phyloP scores from a whole-genome alignment of 805 yeast species.

The Ogataea paradorogensis region DNA sequence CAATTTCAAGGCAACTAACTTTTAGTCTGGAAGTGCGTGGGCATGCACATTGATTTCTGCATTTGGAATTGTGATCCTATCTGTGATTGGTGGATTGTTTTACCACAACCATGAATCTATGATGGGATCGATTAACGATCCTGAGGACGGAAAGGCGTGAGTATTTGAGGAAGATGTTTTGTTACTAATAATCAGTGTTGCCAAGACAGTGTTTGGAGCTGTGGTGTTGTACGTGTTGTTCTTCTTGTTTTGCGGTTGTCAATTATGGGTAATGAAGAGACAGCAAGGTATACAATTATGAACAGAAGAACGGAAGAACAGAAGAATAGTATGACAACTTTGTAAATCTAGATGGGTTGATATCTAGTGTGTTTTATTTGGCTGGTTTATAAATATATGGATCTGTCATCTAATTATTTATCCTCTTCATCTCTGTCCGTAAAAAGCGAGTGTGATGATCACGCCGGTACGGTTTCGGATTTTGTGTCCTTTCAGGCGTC shows the following conservation, averaged over 20 bases:
- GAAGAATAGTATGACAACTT: neutral
- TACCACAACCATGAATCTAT: constrained; percentile 79
- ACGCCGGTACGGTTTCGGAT: neutral
- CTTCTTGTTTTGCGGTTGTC: constrained; percentile 89
- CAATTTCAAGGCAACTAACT: neutral
- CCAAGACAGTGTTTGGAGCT: constrained; percentile 86
- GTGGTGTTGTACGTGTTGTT: constrained; percentile 77
- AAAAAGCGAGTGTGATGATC: constrained; percentile 6
- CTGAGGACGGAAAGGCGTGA: constrained; percentile 84
- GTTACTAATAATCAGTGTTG: constrained; percentile 49
- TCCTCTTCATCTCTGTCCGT: constrained; percentile 6
- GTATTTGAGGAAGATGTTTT: constrained; percentile 21
- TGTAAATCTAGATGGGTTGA: no score
- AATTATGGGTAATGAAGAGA: constrained; percentile 61
- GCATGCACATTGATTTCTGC: constrained; percentile 91
- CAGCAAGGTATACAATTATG: constrained; percentile 61
- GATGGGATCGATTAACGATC: constrained; percentile 89
- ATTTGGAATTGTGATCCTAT: constrained; percentile 83
- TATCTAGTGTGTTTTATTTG: neutral
- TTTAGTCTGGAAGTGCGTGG: constrained; percentile 82
- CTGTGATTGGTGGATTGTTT: constrained; percentile 82
- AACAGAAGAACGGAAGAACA: neutral
- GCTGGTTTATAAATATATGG: constrained; percentile 1
- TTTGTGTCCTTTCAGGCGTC: constrained; percentile 1
- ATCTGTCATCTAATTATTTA: constrained; percentile 1